These are phyloP conservation scores for Candida chauliodis DNA, from an alignment of 805 yeast species.

Conservation along the genomic window DNA sequence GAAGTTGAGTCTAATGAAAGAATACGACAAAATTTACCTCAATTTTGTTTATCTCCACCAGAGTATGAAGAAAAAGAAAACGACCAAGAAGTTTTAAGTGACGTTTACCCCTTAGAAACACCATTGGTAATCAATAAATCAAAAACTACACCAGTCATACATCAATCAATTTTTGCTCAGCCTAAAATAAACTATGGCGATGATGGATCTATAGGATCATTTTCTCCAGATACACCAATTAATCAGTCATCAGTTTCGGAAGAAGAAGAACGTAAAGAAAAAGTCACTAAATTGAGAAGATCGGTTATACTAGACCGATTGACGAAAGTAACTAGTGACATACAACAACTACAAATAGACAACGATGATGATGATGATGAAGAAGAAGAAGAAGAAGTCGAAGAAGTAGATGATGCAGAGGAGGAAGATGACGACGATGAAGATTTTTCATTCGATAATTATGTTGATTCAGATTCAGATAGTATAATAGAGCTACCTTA, in stretches of 20 bases:
- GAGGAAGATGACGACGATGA: conserved; percentile 18
- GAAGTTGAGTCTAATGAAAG: too few species aligned
- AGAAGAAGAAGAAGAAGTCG: conserved; percentile 16
- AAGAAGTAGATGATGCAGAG: conserved; percentile 13
- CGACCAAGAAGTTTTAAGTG: conserved; percentile 41
- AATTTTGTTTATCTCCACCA: conserved; percentile 7
- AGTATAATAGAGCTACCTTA: conserved; percentile 1
- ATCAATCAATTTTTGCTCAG: conserved; percentile 3
- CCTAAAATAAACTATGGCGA: conserved; percentile 13
- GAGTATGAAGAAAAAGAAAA: conserved; percentile 22
- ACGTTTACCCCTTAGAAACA: conserved; percentile 30
- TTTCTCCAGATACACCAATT: conserved; percentile 36
- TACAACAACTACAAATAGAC: conserved; percentile 23
- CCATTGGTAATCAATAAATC: conserved; percentile 32
- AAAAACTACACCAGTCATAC: conserved; percentile 5
- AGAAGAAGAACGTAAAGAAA: conserved; percentile 6
- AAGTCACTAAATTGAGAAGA: conserved; percentile 22
- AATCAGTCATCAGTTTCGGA: neutral
- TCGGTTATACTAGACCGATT: conserved; percentile 36
- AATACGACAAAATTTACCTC: conserved; percentile 7
- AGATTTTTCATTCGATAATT: conserved; percentile 6
- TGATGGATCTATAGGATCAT: conserved; percentile 32
- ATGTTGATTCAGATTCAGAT: conserved; percentile 3
- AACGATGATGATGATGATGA: conserved; percentile 19
- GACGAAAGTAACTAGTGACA: conserved; percentile 36